Base-by-base conservation (phyloP, 495 filamentous ascomycete species). In the Podospora sp. region DNA sequence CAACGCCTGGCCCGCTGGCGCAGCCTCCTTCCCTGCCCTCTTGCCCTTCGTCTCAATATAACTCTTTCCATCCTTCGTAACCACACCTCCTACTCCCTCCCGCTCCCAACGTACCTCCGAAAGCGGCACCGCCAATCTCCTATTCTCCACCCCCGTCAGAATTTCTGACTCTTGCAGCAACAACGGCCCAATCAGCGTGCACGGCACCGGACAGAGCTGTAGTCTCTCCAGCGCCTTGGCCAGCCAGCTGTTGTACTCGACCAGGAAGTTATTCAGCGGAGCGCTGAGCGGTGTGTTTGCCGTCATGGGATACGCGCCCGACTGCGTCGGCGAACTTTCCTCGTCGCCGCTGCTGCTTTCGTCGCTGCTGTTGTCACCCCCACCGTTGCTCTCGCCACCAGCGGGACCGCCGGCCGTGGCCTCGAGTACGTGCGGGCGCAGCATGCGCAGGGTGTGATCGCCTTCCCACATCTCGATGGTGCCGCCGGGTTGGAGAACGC, bases 101-200 rank as follows among this genome's bases (percentile, higher is more conserved):
- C 88, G 84, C 78, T 97, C 94, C 94, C 94, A 97, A 52, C 92
- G 88, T 64, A 94, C 83, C 73, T 96, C 90, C 51, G 92, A 90
- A 1, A 97, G 82, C 11, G 94, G 94, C 18, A 98, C 88, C 25
- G 92, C 94, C 35, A 97, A 83, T 56, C 94, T 87, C 65, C 89
- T 87, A 63, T 84, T 88, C 29, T 89, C 90, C 22, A 94, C 81
- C 40, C 89, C 87, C 25, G 83, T 82, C n/a, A 97, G 78, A 22
- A 78, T 73, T 57, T 96, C 90, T 33, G 89, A 83, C 73, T 96
- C 92, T 71, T 93, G 89, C n/a, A 94, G 82, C 66, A 97, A 84
- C 46, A 90, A 81, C n/a, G 91, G 84, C 2, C 88, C 87, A 50
- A 96, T 86, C 22, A 89, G 82, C 26, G 93, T 91, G 73, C 94